phyloP scores from a whole-genome alignment of 1,139 yeast genomes.

The Candida sojae region DNA sequence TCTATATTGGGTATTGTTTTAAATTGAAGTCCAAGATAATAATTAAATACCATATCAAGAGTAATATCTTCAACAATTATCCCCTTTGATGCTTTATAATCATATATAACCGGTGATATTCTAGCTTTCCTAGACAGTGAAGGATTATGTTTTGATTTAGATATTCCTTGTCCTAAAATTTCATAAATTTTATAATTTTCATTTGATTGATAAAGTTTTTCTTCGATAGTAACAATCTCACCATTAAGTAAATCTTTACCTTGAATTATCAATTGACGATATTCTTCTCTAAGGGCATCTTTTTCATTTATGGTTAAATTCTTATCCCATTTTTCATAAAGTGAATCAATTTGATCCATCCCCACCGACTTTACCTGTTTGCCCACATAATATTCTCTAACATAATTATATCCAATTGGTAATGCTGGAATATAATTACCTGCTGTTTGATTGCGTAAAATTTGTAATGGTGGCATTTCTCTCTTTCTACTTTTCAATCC shows the following conservation, averaged over 20 bases:
- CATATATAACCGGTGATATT: constrained; percentile 3
- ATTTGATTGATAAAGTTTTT: constrained; percentile 13
- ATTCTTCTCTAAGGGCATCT: constrained; percentile 26
- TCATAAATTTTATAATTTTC: constrained; percentile 1
- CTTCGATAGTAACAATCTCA: constrained; percentile 25
- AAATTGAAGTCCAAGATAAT: constrained; percentile 3
- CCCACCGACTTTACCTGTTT: neutral
- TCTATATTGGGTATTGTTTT: neutral
- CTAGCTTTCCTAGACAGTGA: neutral
- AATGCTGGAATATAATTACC: constrained; percentile 8
- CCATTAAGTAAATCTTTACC: constrained; percentile 38
- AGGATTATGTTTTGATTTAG: neutral
- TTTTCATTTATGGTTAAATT: constrained; percentile 24
- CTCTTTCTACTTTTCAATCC: neutral
- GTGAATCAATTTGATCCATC: neutral
- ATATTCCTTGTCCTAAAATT: constrained; percentile 6
- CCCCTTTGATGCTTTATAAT: neutral
- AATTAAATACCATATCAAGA: constrained; percentile 5
- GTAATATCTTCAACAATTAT: constrained; percentile 1
- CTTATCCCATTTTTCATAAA: constrained; percentile 28
- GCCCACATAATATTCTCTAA: constrained; percentile 10
- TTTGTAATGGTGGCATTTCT: neutral
- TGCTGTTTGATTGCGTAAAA: constrained; percentile 6
- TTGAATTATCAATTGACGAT: constrained; percentile 24
- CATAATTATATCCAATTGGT: constrained; percentile 2